Evolutionary conservation across 2,329 filamentous ascomycete species (phyloP), one percentile per base, ranked within the genome.

Genomic region (Clonostachys sp.): DNA sequence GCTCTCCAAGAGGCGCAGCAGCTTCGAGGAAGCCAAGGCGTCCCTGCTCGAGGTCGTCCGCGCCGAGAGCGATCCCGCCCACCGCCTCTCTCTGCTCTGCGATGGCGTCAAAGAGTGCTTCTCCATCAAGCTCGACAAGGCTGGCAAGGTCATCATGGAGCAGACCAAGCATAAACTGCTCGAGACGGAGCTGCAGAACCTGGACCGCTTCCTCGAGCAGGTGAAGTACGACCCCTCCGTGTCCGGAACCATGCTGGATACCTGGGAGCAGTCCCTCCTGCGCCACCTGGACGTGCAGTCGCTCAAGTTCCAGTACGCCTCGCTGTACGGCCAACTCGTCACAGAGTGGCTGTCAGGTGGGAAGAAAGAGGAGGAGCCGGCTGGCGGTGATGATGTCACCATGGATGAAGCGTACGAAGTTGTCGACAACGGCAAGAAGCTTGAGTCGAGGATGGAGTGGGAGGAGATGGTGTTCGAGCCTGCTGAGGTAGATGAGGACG

Each of bases 281-380:
- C 57, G 57, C 4, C 62, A 70, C 36, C 57, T 75, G 12, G 56
- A 71, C 17, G 63, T 59, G 36, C 67, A 72, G 45, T 69, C 68
- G 7, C 62, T 67, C 14, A 71, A 67, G 51, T 73, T 70, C 46
- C 56, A 67, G 45, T 73, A 70, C 42, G 71, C 73, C 0, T 65
- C 67, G 9, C 60, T 75, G 3, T 75, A 74, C 41, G 71, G 67
- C 4, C 61, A 70, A 43, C 62, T 75, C 5, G 71, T 74, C n/a
- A 74, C 65, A 1, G 73, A 75, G 50, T 75, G 71, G 72, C 59
- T 75, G 2, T 65, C 64, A 1, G 36, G 14, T n/a, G 36, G 36
- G 14, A 54, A 58, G 1, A 60, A 61, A 3, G 50, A 61, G 52
- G 24, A 49, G 8, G 35, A 49, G 1, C 48, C 56, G 6, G 44